phyloP scores from a whole-genome alignment of 176 grass and related monocot genomes.

The Ampelocalamus luodianensis region DNA sequence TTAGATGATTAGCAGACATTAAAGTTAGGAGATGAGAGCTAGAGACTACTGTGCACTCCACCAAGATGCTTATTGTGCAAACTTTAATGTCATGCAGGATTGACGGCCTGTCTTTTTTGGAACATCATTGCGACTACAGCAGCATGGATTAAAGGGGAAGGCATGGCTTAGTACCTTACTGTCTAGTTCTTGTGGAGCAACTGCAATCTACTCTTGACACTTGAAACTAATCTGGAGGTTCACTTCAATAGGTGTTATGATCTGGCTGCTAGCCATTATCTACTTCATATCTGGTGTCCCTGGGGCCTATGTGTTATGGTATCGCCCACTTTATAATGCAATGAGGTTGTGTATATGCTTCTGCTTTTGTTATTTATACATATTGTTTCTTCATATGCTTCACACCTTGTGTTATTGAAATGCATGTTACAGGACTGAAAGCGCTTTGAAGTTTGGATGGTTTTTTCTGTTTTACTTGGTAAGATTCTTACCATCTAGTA shows the following conservation, averaged over 20 bases:
- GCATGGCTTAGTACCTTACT: slow-evolving; percentile 39
- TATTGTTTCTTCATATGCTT: slow-evolving; percentile 37
- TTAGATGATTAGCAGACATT: slow-evolving; percentile 21
- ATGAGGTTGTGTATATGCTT: slow-evolving; percentile 70
- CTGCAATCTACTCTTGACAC: not conserved
- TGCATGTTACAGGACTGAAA: slow-evolving; percentile 79
- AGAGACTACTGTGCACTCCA: not conserved
- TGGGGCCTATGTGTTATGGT: slow-evolving; percentile 90
- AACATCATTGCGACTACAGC: slow-evolving; percentile 83
- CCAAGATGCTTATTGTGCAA: slow-evolving; percentile 33
- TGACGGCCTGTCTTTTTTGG: slow-evolving; percentile 80
- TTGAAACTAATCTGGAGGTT: slow-evolving; percentile 25
- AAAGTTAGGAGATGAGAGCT: not conserved
- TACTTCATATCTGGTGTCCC: slow-evolving; percentile 95
- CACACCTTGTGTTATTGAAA: not conserved
- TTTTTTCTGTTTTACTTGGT: slow-evolving; percentile 94
- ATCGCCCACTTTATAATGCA: slow-evolving; percentile 90
- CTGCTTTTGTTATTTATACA: slow-evolving; percentile 18
- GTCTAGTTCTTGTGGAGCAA: slow-evolving; percentile 15
- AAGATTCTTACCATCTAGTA: slow-evolving; percentile 32
- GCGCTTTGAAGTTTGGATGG: slow-evolving; percentile 94
- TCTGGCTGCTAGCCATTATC: slow-evolving; percentile 96
- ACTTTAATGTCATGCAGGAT: slow-evolving; percentile 67
- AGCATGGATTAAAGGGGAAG: slow-evolving; percentile 96
- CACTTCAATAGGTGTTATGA: slow-evolving; percentile 69